Base-by-base conservation (phyloP, 1,139 yeast genomes). In the Casaregolazyma lundiana region DNA sequence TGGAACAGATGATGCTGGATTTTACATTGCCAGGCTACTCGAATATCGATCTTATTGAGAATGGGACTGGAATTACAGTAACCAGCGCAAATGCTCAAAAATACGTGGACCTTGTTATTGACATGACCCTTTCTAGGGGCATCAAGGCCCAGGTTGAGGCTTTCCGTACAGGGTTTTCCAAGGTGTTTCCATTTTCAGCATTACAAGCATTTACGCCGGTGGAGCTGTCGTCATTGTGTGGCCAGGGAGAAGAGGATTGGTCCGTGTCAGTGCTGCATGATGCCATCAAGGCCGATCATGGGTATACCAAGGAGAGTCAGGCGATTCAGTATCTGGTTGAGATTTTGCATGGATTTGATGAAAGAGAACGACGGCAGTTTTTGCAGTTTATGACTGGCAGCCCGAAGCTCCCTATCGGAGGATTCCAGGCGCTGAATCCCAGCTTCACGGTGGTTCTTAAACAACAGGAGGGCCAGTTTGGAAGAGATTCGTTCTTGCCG, bases 381-480 rank as follows among this genome's bases (percentile, higher is more conserved):
- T 67, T 89, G 43, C 96, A 88, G 63, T 92, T 92, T 63, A 71
- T 90, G 52, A 92, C 98, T 0, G 98, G 98, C 0, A 81, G 96
- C 3, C 97, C 97, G 2, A 86, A 84, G 55, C 67, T 92, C 43
- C 98, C 98, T 0, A 78, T 89, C 58, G 98, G 97, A 0, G 98
- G 98, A 0, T 92, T 92, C 70, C 84, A 83, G 58, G 77, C 87
- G 1, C 70, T 92, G 48, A 74, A 77, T 42, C 98, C 98, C 0
- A 84, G 78, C 45, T 75, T 92, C 46, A 92, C 97, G 0, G 92
- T 92, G 38, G 98, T 92, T 2, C 70, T 89, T 54, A 88, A 88
- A 58, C 58, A 58, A 20, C 77, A 84, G 7, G 96, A 90, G 50
- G 80, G 74, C 48, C 60, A 66, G 17, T 62, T 77, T 43, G 66